Conservation (phyloP, 768 basidiomycete genomes). For the Lactarius indigo region DNA sequence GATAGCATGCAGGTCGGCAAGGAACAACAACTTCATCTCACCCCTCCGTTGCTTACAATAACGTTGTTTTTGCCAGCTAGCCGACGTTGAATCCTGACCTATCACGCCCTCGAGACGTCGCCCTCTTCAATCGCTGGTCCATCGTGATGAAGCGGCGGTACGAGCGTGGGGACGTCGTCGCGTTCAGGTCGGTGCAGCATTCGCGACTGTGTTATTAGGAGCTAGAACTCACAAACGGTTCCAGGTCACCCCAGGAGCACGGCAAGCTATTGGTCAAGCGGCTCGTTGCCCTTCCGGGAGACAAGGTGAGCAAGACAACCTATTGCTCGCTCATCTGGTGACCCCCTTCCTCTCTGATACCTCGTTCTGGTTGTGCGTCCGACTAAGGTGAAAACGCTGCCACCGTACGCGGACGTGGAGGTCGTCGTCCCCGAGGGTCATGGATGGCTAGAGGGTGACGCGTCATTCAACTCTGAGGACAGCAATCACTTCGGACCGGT, state of each 20-base stretch:
- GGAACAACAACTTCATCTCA: neutral
- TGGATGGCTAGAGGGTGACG: constrained; percentile 26
- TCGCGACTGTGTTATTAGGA: neutral
- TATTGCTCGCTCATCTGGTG: neutral
- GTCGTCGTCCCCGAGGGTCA: constrained; percentile 18
- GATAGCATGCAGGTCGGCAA: constrained; percentile 26
- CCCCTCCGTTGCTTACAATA: neutral
- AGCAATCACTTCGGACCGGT: constrained; percentile 27
- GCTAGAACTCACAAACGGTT: neutral
- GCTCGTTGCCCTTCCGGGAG: constrained; percentile 24
- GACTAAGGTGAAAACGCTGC: constrained; percentile 26
- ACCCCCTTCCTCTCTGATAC: neutral
- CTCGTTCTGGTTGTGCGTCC: neutral
- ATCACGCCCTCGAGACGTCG: constrained; percentile 22
- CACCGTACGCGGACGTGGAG: constrained; percentile 23
- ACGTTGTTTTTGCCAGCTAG: constrained; percentile 16
- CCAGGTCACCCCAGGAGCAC: constrained; percentile 21
- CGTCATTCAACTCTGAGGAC: constrained; percentile 26
- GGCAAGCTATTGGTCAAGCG: constrained; percentile 22
- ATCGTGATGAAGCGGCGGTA: constrained; percentile 12
- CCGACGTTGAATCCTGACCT: constrained; percentile 25
- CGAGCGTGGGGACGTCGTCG: constrained; percentile 24
- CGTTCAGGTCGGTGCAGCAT: constrained; percentile 8
- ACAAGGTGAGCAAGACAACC: constrained; percentile 15
- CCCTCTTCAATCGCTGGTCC: constrained; percentile 23